Conservation (phyloP, 2,329 filamentous ascomycete genomes). For the Penicillium freii region DNA sequence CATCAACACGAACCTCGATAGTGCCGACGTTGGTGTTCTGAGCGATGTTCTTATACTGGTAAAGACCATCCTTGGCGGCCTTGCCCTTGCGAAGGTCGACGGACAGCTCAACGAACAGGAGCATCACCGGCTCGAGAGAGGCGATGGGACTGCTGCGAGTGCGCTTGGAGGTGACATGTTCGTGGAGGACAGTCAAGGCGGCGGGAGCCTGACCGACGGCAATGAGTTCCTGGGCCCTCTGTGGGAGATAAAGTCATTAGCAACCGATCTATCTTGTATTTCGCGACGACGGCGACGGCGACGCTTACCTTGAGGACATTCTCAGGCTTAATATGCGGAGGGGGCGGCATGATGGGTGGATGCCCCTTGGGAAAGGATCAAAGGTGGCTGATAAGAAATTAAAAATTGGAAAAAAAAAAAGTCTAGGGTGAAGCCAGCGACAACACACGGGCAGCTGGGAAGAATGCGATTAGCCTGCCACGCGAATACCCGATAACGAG, state of each 20-base stretch:
- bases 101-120: conserved; percentile 92
- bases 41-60: conserved; percentile 99
- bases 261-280: conserved; percentile 11
- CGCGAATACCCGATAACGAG: conserved; percentile 35
- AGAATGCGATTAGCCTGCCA: conserved; percentile 34
- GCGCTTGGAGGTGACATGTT: conserved; percentile 98
- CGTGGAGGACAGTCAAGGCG: conserved; percentile 90
- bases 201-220: conserved; percentile 91
- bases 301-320: conserved; percentile 81
- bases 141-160: conserved; percentile 96
- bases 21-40: conserved; percentile 98
- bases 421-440: conserved; percentile 16
- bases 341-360: conserved; percentile 74
- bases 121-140: conserved; percentile 96
- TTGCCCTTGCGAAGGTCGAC: conserved; percentile 98
- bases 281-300: conserved; percentile 12
- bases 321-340: conserved; percentile 95
- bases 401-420: conserved; percentile 5
- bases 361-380: conserved; percentile 29
- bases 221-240: conserved; percentile 96
- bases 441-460: conserved; percentile 33
- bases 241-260: conserved; percentile 19
- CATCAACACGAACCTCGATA: conserved; percentile 67
- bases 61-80: conserved; percentile 95
- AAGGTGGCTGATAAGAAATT: conserved; percentile 8